Base-by-base conservation (phyloP, 805 yeast genomes). In the Wickerhamiella alocasiicola region DNA sequence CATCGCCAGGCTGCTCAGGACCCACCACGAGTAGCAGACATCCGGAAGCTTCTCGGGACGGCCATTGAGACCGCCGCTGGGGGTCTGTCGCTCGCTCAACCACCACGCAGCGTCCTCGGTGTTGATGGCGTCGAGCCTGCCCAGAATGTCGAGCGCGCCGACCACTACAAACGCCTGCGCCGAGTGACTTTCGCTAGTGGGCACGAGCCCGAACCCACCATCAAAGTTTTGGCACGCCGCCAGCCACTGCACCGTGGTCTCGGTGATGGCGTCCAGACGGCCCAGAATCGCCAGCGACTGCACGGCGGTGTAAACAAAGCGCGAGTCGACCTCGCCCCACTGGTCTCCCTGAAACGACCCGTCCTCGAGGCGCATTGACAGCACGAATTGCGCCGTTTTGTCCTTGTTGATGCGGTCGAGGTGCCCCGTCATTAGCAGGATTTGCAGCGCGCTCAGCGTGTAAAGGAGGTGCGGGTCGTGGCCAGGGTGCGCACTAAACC, bases 11-110 rank as follows among this genome's bases (percentile, higher is more conserved):
- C 84, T 70, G 2, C 93, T 78, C 17, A 85, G 57, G 7, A 85
- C 94, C 99, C 99, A 91, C 95, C 96, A 91, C 51, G 91, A 77
- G 57, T 91, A 91, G 56, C 99, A 91, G n/a, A 83, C 95, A 59
- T 91, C 99, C 0, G 97, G 94, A 15, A 84, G 62, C 56, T 91
- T 91, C 44, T 91, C 94, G 0, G 97, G 95, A 38, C 99, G 70
- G 1, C 99, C 99, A 55, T 91, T 91, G 42, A 91, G 66, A 0
- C 99, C 99, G 5, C 99, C 99, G 21, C 70, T 70, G 5, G 72
- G 68, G 6, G 83, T 71, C 59, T 91, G 99, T 44, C 99, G 65
- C 55, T 91, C 97, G 52, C 88, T 71, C 15, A 91, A 65, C 97
- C 98, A 91, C 73, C 81, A 74, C 2, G 78, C 76, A 3, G 57